A percentile compares a stretch with the other conserved stretches of the same genome.
phyloP scores from a whole-genome alignment of 2,329 filamentous ascomycete species.

The Podosphaera leucotricha region DNA sequence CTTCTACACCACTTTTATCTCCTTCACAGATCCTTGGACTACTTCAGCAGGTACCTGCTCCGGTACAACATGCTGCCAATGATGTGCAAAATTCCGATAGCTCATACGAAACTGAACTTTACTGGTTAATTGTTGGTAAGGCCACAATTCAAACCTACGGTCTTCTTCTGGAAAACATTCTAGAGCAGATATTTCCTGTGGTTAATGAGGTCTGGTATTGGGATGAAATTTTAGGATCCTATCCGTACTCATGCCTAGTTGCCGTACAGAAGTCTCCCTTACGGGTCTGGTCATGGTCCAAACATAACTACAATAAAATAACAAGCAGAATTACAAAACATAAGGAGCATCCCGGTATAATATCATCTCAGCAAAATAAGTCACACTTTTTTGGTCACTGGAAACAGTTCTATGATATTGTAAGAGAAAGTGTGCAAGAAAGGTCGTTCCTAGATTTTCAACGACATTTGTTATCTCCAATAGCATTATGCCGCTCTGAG shows the following conservation, averaged over 20 bases:
- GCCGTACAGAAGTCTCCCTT: slow-evolving; percentile 65
- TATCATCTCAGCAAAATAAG: slow-evolving; percentile 10
- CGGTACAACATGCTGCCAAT: slow-evolving; percentile 15
- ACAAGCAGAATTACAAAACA: slow-evolving; percentile 11
- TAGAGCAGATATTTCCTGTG: slow-evolving; percentile 64
- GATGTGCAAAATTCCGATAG: slow-evolving; percentile 17
- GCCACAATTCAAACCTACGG: slow-evolving; percentile 82
- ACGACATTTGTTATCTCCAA: slow-evolving; percentile 49
- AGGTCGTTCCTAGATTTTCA: slow-evolving; percentile 49
- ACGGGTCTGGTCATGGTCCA: slow-evolving; percentile 47
- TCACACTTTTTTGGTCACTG: slow-evolving; percentile 27
- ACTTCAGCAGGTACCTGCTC: slow-evolving; percentile 37
- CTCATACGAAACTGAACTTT: slow-evolving; percentile 50
- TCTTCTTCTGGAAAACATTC: slow-evolving; percentile 47
- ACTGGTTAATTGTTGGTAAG: slow-evolving; percentile 81
- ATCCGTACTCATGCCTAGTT: slow-evolving; percentile 58
- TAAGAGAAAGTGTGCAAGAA: slow-evolving; percentile 51
- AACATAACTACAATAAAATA: slow-evolving; percentile 41
- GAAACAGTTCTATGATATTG: slow-evolving; percentile 56
- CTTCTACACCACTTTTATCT: slow-evolving; percentile 38
- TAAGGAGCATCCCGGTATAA: slow-evolving; percentile 11
- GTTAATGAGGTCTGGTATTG: slow-evolving; percentile 87
- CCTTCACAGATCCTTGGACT: slow-evolving; percentile 34
- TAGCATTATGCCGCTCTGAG: slow-evolving; percentile 52
- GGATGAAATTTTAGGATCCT: slow-evolving; percentile 67